Base-by-base conservation (phyloP, 2,329 filamentous ascomycete genomes). In the Pyricularia grisea region DNA sequence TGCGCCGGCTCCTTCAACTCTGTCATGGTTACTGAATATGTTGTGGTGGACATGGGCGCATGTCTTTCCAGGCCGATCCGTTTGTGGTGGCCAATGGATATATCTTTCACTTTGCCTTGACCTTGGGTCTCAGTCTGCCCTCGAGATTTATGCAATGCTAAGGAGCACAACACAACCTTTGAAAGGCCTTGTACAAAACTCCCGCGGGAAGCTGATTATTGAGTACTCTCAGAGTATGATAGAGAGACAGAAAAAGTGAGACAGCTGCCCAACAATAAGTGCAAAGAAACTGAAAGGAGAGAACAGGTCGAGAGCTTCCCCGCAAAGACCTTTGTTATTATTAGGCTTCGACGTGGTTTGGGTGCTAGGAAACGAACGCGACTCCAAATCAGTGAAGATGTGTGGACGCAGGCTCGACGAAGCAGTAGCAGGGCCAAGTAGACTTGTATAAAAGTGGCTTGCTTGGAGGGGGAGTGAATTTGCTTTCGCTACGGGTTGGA, bases 1-100 rank as follows among this genome's bases (percentile, higher is more conserved):
- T 87, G 85, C 76, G 82, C 78, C 75, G 84, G 79, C 78, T 88
- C 86, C 82, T 87, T 87, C 81, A 88, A 77, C 77, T 88, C 86
- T 84, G 86, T 84, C 86, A 88, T 88, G 77, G 82, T 85, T 76
- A 84, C 83, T 80, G 85, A 83, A 78, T 87, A 86, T 73, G 85
- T 85, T 78, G 84, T 84, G 80, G 85, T 85, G 81, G 85, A 87
- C 84, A 87, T 87, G 83, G 79, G 83, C 81, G 76, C 84, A 85
- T 86, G 75, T 81, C 81, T 76, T 68, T 12, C 25, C 9, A 23
- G 31, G 65, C 65, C 28, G 25, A 25, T 67, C 42, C 36, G 66
- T 60, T 55, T n/a, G n/a, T 25, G 28, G 65, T 31, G 65, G 31
- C 65, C 42, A 55, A 55, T 55, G 42, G 42, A n/a, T 66, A n/a